Evolutionary conservation across 1,139 yeast species (phyloP), one percentile per base, ranked within the genome.

Genomic region (Barnettozyma hawaiiensis): DNA sequence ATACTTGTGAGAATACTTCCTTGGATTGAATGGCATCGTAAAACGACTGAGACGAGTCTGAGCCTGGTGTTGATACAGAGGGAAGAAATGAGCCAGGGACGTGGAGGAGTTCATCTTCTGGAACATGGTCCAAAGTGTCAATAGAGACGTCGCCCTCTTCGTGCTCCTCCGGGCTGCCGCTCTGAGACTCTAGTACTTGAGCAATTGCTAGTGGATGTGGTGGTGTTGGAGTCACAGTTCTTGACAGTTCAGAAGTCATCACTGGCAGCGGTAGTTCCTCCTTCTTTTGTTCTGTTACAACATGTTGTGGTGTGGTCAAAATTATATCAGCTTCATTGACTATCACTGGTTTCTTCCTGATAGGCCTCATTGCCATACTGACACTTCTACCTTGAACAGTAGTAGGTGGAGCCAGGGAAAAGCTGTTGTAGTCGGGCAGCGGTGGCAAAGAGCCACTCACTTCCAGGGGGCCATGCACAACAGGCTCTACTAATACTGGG

Each of bases 371-470:
- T 15, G 37, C 37, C n/a, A 34, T 14, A 12, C 37, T 34, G 10
- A 55, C 55, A 1, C 43, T 21, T 35, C 57, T 36, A 3, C 59
- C 58, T 18, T 55, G 52, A 16, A 54, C 49, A 12, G 57, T 55
- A 9, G 53, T 52, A 9, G 57, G 57, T 3, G 58, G 59, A 1
- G 54, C 57, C 37, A 47, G 37, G 1, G 46, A 37, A 18, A 37
- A 43, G 4, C 53, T 40, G 35, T 53, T 54, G 39, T 50, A 54
- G 28, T 54, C 58, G 2, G 58, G 58, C 2, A 54, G 54, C 2
- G 58, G 58, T 3, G 59, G 59, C 2, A 55, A 33, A 15, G 15
- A 27, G 19, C 37, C 37, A 23, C 37, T 34, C 3, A 34, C 28
- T 23, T 34, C 28, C 18, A 34, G 21, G 3, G 37, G 37, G 19